Evolutionary conservation across 2,329 filamentous ascomycete genomes (phyloP), one percentile per base, ranked within the genome.

Genomic region (Epichloe brachyelytri): DNA sequence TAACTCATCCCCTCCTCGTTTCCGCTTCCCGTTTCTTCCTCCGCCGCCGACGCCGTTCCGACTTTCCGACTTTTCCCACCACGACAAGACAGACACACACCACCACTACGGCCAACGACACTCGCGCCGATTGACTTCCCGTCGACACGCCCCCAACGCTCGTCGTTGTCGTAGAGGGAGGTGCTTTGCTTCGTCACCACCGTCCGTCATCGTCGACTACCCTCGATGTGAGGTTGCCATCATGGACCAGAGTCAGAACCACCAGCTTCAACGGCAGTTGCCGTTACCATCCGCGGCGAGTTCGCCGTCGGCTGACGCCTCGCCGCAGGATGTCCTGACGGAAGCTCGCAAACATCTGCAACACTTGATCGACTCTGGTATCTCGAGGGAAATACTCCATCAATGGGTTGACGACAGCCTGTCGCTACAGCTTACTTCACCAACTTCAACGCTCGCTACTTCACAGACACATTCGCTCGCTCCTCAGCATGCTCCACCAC

Each of bases 321-420:
- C 65, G 20, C 64, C 70, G 15, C 68, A 71, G 54, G 67, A 73
- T 62, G 66, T 72, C 49, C 64, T 73, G 51, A 68, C 65, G 19
- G 70, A 73, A 59, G 70, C 70, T 43, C 63, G 70, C 44, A 70
- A 71, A 58, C 72, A 71, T 52, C 65, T 73, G 6, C 69, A 73
- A 61, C 67, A 67, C 44, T 60, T 73, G 55, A 73, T 73, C 55
- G 70, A 72, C 53, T 70, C 69, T 15, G 70, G 70, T 43, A 58
- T 73, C 10, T 72, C 70, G 48, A 69, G 67, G 57, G 70, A 72
- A 51, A 58, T 68, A 40, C 64, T 70, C 30, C 67, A 70, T 52
- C 67, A 69, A 60, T 67, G 65, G 63, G 66, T 70, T 50, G 67
- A 69, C 50, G 63, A 65, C 48, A 64, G 64, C 57, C 63, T 64